These are phyloP conservation scores for Kodamaea leandrae DNA, from an alignment of 805 yeast species.

Conservation along the genomic window DNA sequence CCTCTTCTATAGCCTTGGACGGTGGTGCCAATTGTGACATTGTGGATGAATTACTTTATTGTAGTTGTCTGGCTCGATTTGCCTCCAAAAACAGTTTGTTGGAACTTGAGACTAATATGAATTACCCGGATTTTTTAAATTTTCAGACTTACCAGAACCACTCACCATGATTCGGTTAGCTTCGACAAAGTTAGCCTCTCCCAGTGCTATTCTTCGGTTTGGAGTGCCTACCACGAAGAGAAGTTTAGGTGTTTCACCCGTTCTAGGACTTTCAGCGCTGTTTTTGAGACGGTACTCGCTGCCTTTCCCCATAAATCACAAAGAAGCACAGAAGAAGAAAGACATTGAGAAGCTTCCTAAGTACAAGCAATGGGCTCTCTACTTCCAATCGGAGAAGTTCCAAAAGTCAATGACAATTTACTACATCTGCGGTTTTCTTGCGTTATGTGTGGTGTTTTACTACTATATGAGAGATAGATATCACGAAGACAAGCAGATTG, in stretches of 20 bases:
- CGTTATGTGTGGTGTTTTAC: constrained; percentile 57
- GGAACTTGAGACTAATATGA: too few relatives aligned
- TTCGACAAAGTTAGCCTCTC: not conserved
- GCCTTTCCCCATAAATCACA: constrained; percentile 38
- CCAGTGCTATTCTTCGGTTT: constrained; percentile 1
- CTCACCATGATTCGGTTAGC: not conserved
- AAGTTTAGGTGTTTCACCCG: too few relatives aligned
- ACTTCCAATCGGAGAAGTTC: constrained; percentile 52
- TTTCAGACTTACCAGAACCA: too few relatives aligned
- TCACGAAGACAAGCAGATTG: constrained; percentile 60
- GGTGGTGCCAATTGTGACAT: constrained; percentile 5
- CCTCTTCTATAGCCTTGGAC: constrained; percentile 46
- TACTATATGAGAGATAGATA: constrained; percentile 66
- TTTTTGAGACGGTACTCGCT: constrained; percentile 5
- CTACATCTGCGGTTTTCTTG: constrained; percentile 57
- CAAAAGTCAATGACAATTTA: constrained; percentile 58
- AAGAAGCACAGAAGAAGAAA: constrained; percentile 26
- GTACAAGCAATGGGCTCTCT: constrained; percentile 40
- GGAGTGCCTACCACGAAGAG: too few relatives aligned
- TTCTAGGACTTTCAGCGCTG: not conserved
- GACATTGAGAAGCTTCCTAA: constrained; percentile 31
- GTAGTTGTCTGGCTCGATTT: not conserved
- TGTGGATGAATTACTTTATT: not conserved
- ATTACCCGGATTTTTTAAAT: constrained; percentile 1
- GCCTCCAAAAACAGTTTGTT: constrained; percentile 1